Evolutionary conservation across 768 basidiomycete genomes (phyloP), one percentile per base, ranked within the genome.

Genomic region (Suillus subalutaceus): DNA sequence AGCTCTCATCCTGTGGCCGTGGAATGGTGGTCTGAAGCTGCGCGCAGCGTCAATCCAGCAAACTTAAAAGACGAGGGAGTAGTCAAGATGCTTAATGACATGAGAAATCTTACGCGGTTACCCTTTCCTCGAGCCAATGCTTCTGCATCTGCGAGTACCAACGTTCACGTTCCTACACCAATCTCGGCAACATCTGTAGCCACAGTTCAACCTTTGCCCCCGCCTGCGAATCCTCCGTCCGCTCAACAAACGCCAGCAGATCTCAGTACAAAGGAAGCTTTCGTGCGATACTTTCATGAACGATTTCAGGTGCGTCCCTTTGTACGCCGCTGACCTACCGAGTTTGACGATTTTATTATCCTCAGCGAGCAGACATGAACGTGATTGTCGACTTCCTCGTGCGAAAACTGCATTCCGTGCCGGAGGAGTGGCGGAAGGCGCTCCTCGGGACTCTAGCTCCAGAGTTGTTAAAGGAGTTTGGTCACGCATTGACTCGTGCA

Each of bases 1-100:
- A 43, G 40, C 18, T 43, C 59, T 13, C 3, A 4, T 20, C 59
- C 40, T 32, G 41, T 20, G 18, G 16, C 59, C 41, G 41, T 43
- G 30, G 59, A 43, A 43, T 60, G 59, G 59, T 60, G 41, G 59
- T 12, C 41, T 30, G 59, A 41, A 43, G 59, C 59, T 30, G 59
- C 18, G 18, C 41, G 41, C 30, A 60, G 59, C 30, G 18, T 60
- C 12, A 20, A 60, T 60, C 40, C 26, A 10, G 6, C 5, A 6
- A 43, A 32, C 12, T 20, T 43, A 26, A 43, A 41, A 41, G 43
- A 60, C 4, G 18, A 30, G 26, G 7, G 18, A 12, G 23, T 41
- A 32, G 18, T 32, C 26, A 18, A 18, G 18, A 30, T 60, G 26
- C 59, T 60, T 20, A 32, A 60, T 30, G 59, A 43, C 18, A 13